These are phyloP conservation scores for Comarum palustre DNA, from an alignment of 306 rosid species.

Conservation along the genomic window DNA sequence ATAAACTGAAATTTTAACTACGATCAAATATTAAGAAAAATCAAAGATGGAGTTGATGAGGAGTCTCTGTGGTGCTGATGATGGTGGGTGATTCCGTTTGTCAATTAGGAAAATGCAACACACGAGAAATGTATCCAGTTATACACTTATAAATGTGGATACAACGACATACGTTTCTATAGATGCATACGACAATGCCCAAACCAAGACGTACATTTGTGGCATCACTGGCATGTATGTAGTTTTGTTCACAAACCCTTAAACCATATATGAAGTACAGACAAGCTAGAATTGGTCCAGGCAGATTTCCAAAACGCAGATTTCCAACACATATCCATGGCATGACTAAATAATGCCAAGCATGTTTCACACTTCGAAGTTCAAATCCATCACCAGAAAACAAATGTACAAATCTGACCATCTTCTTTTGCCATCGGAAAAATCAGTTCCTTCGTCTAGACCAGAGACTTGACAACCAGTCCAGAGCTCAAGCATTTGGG, in stretches of 20 bases:
- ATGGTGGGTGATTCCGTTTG: not conserved
- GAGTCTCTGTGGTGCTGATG: not conserved
- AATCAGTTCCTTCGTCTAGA: not conserved
- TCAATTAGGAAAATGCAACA: not conserved
- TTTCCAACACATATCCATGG: not conserved
- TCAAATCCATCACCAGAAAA: not conserved
- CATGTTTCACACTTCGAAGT: not conserved
- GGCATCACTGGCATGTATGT: not conserved
- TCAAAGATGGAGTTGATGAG: not conserved
- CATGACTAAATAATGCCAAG: not conserved
- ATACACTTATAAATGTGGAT: not conserved
- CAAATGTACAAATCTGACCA: not conserved
- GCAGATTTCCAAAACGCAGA: not conserved
- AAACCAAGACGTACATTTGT: too few relatives aligned
- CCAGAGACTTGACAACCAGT: not conserved
- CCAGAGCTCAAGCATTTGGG: not conserved
- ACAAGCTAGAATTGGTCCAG: not conserved
- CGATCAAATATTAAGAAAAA: too few relatives aligned
- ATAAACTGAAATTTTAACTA: not conserved
- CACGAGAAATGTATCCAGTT: not conserved
- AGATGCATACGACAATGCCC: not conserved
- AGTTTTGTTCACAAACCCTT: not conserved
- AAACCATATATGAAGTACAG: not conserved
- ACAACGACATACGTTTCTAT: not conserved
- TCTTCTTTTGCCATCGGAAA: not conserved